These are phyloP conservation scores for Podospora sp. DNA, from an alignment of 495 filamentous ascomycete species.

Conservation along the genomic window DNA sequence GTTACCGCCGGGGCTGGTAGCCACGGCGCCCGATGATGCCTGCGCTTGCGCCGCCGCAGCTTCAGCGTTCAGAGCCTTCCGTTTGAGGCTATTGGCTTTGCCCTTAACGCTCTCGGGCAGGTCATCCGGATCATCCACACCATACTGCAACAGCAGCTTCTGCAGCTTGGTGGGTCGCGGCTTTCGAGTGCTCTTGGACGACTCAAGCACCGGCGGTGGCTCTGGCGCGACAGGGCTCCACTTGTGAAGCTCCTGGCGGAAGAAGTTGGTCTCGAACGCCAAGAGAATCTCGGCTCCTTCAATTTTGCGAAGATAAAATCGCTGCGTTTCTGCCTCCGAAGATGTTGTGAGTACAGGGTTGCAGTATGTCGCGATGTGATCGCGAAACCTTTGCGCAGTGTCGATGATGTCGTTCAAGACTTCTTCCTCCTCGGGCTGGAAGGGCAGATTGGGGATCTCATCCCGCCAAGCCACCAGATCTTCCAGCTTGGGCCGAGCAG, in stretches of 20 bases:
- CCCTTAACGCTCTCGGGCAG: slow-evolving; percentile 77
- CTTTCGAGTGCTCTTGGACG: slow-evolving; percentile 92
- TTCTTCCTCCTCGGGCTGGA: slow-evolving; percentile 95
- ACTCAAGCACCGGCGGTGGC: slow-evolving; percentile 77
- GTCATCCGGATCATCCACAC: slow-evolving; percentile 84
- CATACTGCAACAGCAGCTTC: slow-evolving; percentile 87
- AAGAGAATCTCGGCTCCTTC: slow-evolving; percentile 96
- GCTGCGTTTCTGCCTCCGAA: slow-evolving; percentile 82
- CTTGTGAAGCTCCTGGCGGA: slow-evolving; percentile 93
- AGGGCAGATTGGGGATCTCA: slow-evolving; percentile 80
- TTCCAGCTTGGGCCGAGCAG: slow-evolving; percentile 92
- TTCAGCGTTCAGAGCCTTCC: slow-evolving; percentile 55
- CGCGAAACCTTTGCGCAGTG: slow-evolving; percentile 79
- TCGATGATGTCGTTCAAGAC: slow-evolving; percentile 80
- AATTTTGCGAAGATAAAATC: slow-evolving; percentile 98
- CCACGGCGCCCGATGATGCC: slow-evolving; percentile 17
- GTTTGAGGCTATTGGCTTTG: slow-evolving; percentile 68
- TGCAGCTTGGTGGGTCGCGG: slow-evolving; percentile 96
- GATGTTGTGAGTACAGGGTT: slow-evolving; percentile 78
- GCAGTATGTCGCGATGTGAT: slow-evolving; percentile 77
- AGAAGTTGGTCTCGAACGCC: slow-evolving; percentile 93
- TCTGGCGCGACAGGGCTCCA: slow-evolving; percentile 92
- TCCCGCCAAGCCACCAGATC: slow-evolving; percentile 86
- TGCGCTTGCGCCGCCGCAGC: slow-evolving; percentile 38
- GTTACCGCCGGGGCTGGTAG: slow-evolving; percentile 40